These are phyloP conservation scores for Crithidia acanthocephali DNA, from an alignment of 208 protist species.

Conservation along the genomic window DNA sequence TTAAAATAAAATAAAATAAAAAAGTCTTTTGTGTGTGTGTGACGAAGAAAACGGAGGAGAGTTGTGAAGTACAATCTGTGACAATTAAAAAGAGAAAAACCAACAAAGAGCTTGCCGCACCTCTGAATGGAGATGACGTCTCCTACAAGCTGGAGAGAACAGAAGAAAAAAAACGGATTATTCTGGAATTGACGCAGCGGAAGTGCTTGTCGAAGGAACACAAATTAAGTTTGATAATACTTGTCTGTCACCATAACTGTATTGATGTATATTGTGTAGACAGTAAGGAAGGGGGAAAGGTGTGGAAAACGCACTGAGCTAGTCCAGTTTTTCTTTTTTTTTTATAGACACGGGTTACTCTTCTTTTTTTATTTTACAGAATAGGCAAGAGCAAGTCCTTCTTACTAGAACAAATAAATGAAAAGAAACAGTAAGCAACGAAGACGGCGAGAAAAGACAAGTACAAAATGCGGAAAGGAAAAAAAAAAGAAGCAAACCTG, in stretches of 20 bases:
- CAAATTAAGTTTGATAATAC: too few relatives aligned
- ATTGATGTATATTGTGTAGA: neutral
- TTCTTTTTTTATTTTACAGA: neutral
- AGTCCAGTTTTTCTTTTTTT: neutral
- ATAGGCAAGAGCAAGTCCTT: too few relatives aligned
- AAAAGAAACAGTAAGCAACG: too few relatives aligned
- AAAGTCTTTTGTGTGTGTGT: neutral
- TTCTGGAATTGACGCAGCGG: too few relatives aligned
- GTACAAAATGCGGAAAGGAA: neutral
- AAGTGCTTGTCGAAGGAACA: too few relatives aligned
- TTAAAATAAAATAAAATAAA: conserved; percentile 14
- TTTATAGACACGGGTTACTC: neutral
- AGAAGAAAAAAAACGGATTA: too few relatives aligned
- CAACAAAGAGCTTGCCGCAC: conserved; percentile 16
- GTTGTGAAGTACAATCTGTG: conserved; percentile 3
- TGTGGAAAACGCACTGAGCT: neutral
- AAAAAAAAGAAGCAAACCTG: conserved; percentile 5
- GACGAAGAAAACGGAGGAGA: neutral
- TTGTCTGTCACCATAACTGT: neutral
- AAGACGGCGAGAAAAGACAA: conserved; percentile 8
- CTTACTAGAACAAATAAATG: neutral
- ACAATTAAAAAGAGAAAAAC: conserved; percentile 23
- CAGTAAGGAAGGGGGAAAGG: neutral
- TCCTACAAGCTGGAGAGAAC: neutral
- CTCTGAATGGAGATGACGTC: neutral